Evolutionary conservation across 2,329 filamentous ascomycete genomes (phyloP), one percentile per base, ranked within the genome.

Genomic region (Xylariaceae sp.): DNA sequence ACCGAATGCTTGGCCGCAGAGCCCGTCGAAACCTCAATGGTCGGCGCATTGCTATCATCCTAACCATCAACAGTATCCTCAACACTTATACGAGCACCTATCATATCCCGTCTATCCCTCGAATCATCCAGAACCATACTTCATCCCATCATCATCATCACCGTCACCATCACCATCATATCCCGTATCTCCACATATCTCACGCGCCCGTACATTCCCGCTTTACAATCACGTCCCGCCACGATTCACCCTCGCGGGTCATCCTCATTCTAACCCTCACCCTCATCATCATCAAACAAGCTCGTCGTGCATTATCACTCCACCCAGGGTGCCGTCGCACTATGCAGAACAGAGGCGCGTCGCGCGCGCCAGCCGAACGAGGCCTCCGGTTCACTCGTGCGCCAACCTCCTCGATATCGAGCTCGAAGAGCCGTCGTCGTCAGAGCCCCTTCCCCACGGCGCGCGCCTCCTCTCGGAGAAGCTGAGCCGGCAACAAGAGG

Each of bases 391-490:
- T 3, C 17, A 55, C 23, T 49, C 42, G 18, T 59, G 61, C 51
- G 37, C 55, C 2, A 55, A n/a, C 4, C 56, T 63, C 13, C 48
- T 63, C 34, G 53, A 54, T 39, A 51, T 50, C 13, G 56, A 61
- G 18, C 53, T 63, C 11, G 56, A 51, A 52, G 54, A 52, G 61
- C 58, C 61, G 13, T 53, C 17, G 61, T 56, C 61, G 13, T 53
- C 17, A 17, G 58, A 15, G 61, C 58, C 35, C n/a, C 55, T 54
- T 3, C 37, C 59, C 4, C 52, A 54, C 4, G 58, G 54, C 30
- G 50, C 50, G 23, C 23, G 23, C 13, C 44, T 54, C 15, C 55
- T 63, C 10, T 13, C 58, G 6, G 53, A 58, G 50, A 61, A 50
- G 49, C 7, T 63, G 39, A 50, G 53, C 50, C 58, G 58, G 30